Conservation (phyloP, 306 rosid genomes). For the Ammopiptanthus mongolicus region DNA sequence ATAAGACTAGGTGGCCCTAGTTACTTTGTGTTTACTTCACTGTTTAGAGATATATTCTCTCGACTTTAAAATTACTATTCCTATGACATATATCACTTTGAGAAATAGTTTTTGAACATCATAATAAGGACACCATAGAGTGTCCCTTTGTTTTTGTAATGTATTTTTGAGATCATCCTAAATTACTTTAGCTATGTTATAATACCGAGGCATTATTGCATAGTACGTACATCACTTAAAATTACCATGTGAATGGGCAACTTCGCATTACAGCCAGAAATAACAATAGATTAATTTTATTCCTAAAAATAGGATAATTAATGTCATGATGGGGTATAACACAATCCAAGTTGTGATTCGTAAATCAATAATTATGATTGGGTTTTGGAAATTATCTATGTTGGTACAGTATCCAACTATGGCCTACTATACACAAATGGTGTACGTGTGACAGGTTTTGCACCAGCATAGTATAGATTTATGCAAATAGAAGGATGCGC, state of each 20-base stretch:
- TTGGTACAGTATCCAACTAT: neutral
- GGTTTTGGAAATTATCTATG: neutral
- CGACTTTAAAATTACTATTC: neutral
- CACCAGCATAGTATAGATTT: neutral
- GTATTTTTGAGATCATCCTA: too few species aligned
- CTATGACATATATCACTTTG: neutral
- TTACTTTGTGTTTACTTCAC: constrained; percentile 10
- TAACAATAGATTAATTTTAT: neutral
- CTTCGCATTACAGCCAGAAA: neutral
- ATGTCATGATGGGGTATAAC: neutral
- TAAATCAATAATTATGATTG: neutral
- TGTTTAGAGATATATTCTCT: neutral
- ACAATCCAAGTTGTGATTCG: neutral
- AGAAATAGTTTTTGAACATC: too few species aligned
- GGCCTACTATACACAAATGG: neutral
- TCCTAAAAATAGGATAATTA: neutral
- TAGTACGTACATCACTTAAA: neutral
- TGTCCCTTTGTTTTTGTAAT: too few species aligned
- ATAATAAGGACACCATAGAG: too few species aligned
- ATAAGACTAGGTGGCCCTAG: too few species aligned
- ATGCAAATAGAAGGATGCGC: neutral
- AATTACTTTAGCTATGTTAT: neutral
- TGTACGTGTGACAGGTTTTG: neutral
- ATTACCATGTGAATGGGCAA: neutral
- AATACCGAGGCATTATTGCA: neutral